Evolutionary conservation across 176 grass and related monocot species (phyloP), one percentile per base, ranked within the genome.

Genomic region (Lolium rigidum): DNA sequence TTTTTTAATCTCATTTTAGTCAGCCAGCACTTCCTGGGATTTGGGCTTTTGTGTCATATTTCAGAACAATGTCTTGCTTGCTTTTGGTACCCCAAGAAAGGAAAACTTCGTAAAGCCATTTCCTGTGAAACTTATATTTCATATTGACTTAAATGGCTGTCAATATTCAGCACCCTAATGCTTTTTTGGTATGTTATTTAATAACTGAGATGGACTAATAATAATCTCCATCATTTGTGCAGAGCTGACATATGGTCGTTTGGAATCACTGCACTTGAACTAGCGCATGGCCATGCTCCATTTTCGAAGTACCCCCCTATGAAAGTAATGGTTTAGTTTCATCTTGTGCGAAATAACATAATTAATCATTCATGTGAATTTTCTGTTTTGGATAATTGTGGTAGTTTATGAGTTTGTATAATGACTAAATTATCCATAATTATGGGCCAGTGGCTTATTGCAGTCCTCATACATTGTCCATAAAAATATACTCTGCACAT

Each of bases 231-330:
- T 90, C 16, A 85, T 84, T 82, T 91, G 7, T 46, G 64, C 93
- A 99, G 97, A 88, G 97, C 97, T 88, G 97, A 96, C 25, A 99
- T 99, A 85, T 99, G 97, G 97, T 99, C 97, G 43, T 99, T 99
- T 93, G 97, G 97, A 82, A 99, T 99, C 85, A 99, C 94, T 77
- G 94, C 97, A 21, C 92, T 99, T 81, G 97, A 99, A 90, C 85
- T 99, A 73, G 97, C 97, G 14, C 97, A 96, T 90, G 97, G 97
- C 4, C 94, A 99, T 90, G 97, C 97, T 90, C 97, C 97, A 6
- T 99, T 99, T 86, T 99, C 97, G 6, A 99, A 99, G 89, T 99
- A 99, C 65, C 97, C 97, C 54, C 97, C 97, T 56, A 99, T 99
- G 97, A 99, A 99, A 88, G 97, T 96, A 91, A 74, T 26, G 17